These are phyloP conservation scores for Cylindrodendrum hubeiense DNA, from an alignment of 2,329 filamentous ascomycete species.

Conservation along the genomic window DNA sequence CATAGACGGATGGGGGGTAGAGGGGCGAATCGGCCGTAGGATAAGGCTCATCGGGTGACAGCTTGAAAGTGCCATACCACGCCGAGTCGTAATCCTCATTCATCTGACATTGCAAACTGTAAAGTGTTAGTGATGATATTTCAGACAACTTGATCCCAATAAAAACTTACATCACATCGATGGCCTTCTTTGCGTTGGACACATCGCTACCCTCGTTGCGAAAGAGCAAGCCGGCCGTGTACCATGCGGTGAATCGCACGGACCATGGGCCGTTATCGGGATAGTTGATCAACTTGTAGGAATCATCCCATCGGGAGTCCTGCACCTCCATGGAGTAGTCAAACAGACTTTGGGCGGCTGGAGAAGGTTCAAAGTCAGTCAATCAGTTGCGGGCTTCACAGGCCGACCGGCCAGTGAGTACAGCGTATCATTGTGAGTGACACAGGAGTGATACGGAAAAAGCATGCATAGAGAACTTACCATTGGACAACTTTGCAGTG, in stretches of 20 bases:
- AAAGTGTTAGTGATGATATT: not conserved
- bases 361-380: not conserved
- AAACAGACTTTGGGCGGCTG: conserved; percentile 53
- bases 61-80: conserved; percentile 57
- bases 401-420: not conserved
- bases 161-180: conserved; percentile 49
- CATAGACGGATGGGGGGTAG: conserved; percentile 41
- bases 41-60: conserved; percentile 54
- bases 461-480: not conserved
- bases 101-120: conserved; percentile 49
- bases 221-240: conserved; percentile 52
- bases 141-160: rapidly evolving
- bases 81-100: conserved; percentile 52
- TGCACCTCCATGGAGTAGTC: conserved; percentile 55
- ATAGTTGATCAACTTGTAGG: conserved; percentile 57
- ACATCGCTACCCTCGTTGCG: conserved; percentile 51
- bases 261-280: conserved; percentile 57
- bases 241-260: conserved; percentile 58
- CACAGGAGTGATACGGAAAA: too few relatives aligned
- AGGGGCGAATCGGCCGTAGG: conserved; percentile 49
- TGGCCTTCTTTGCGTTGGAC: conserved; percentile 49
- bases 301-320: conserved; percentile 55
- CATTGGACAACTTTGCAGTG: not conserved
- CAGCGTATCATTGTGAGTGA: not conserved
- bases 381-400: not conserved